phyloP scores from a whole-genome alignment of 352 stramenopile species.

The Phytophthora chlamydospora region DNA sequence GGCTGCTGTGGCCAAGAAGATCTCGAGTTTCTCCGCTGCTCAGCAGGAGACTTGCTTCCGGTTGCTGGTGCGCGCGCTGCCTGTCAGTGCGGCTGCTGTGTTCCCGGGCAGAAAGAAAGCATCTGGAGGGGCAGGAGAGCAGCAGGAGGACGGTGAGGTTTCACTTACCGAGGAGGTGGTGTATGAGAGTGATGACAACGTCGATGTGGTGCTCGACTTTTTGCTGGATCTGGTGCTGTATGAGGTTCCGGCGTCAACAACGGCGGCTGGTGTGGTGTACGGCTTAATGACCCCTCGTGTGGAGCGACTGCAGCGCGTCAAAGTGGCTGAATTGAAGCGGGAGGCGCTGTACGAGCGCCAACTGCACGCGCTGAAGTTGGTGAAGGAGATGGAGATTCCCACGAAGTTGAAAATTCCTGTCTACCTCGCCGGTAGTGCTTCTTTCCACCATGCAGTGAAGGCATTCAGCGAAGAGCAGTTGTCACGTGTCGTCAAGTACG shows the following conservation, averaged over 20 bases:
- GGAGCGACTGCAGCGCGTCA: conserved; percentile 57
- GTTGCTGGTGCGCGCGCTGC: conserved; percentile 58
- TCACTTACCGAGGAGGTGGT: conserved; percentile 8
- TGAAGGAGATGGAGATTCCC: conserved; percentile 57
- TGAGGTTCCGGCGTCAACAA: conserved; percentile 34
- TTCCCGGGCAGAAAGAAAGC: conserved; percentile 6
- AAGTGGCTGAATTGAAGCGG: conserved; percentile 45
- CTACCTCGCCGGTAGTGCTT: conserved; percentile 64
- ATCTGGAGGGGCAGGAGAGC: neutral
- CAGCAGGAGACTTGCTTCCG: conserved; percentile 77
- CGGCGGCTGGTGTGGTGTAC: conserved; percentile 23
- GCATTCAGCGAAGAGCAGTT: conserved; percentile 74
- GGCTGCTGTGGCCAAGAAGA: conserved; percentile 30
- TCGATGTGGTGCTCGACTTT: conserved; percentile 71
- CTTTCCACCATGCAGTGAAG: conserved; percentile 72
- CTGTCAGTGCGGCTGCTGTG: conserved; percentile 34
- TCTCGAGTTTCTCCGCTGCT: conserved; percentile 37
- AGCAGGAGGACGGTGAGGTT: neutral
- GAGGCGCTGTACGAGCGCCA: conserved; percentile 68
- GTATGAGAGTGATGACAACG: conserved; percentile 24
- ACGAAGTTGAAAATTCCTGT: conserved; percentile 48
- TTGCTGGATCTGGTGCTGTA: conserved; percentile 73
- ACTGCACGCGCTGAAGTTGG: conserved; percentile 59
- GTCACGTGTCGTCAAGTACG: conserved; percentile 65
- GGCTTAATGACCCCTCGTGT: conserved; percentile 54